Base-by-base conservation (phyloP, 225 moss, liverwort and hornwort genomes). In the Bryum argenteum region DNA sequence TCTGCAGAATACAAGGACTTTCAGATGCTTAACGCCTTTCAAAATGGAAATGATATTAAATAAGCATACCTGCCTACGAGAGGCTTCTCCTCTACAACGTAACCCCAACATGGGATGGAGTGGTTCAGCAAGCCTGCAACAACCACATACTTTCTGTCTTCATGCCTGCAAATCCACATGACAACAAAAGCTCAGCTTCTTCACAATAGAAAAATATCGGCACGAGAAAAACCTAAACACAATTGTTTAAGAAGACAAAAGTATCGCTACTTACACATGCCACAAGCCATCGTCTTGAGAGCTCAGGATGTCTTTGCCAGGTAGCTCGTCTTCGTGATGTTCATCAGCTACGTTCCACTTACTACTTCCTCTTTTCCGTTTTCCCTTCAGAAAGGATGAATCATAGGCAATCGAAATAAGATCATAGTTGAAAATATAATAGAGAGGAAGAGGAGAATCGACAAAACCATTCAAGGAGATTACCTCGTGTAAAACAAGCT, bases 41-140 rank as follows among this genome's bases (percentile, higher is more conserved):
- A 71, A 40, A 65, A 65, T 14, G 40, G 58, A 23, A 60, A 69
- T n/a, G 44, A 69, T 6, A 18, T 71, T 19, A 19, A 38, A 28
- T 37, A 38, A 39, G 63, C 64, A 54, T 41, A 96, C 96, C 93
- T 93, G 85, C 96, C 93, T 66, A 75, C 78, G 47, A 88, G 91
- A 41, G 89, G 73, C 55, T 74, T 88, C 60, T 97, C 96, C 77
- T 97, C 90, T 11, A 97, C 83, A 65, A 97, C 93, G 72, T 89
- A 97, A 61, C 96, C 96, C 96, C 96, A 97, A 82, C 96, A 91
- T 42, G 96, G 96, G 51, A 97, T 87, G 61, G 87, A 74, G 75
- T 97, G 96, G 81, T 84, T 87, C 62, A 97, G 74, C 81, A 97
- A 82, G 67, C 91, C 85, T 62, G 93, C 96, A 64, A 84, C 93